These are phyloP conservation scores for Tympanopsis confertula DNA, from an alignment of 2,329 filamentous ascomycete genomes.

Conservation along the genomic window DNA sequence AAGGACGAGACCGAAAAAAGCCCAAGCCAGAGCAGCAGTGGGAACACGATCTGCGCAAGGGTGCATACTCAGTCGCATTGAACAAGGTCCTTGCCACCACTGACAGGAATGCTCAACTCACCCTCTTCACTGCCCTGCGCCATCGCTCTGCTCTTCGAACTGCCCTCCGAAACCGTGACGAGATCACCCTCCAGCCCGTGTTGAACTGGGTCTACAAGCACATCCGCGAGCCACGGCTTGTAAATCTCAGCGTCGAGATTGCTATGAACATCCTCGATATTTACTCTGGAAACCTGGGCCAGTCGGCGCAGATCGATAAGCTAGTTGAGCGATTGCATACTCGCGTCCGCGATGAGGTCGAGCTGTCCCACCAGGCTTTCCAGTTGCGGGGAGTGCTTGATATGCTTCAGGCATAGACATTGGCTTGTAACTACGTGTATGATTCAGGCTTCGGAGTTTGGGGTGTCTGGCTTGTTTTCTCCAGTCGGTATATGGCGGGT, in stretches of 20 bases:
- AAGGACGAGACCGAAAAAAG: constrained; percentile 28
- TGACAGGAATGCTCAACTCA: constrained; percentile 55
- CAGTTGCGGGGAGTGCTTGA: constrained; percentile 83
- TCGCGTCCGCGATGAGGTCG: constrained; percentile 65
- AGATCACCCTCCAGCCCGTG: constrained; percentile 69
- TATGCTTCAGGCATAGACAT: constrained; percentile 28
- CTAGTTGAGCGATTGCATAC: constrained; percentile 58
- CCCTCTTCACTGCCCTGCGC: constrained; percentile 70
- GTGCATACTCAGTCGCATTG: constrained; percentile 64
- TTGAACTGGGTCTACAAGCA: constrained; percentile 72
- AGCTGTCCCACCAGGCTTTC: constrained; percentile 71
- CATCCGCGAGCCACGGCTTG: constrained; percentile 72
- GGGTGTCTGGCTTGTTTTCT: no score
- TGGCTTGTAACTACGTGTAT: no score
- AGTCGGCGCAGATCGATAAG: constrained; percentile 60
- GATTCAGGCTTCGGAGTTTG: no score
- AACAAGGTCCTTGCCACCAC: constrained; percentile 56
- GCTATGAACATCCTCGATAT: constrained; percentile 74
- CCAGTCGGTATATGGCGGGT: no score
- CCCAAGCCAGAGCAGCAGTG: constrained; percentile 59
- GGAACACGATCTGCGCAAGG: constrained; percentile 73
- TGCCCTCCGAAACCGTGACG: constrained; percentile 71
- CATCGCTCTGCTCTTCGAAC: constrained; percentile 77
- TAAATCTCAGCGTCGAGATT: constrained; percentile 71
- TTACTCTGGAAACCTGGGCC: constrained; percentile 69